phyloP scores from a whole-genome alignment of 192 early-diverging fungal species.

The Lunasporangiospora selenospora region DNA sequence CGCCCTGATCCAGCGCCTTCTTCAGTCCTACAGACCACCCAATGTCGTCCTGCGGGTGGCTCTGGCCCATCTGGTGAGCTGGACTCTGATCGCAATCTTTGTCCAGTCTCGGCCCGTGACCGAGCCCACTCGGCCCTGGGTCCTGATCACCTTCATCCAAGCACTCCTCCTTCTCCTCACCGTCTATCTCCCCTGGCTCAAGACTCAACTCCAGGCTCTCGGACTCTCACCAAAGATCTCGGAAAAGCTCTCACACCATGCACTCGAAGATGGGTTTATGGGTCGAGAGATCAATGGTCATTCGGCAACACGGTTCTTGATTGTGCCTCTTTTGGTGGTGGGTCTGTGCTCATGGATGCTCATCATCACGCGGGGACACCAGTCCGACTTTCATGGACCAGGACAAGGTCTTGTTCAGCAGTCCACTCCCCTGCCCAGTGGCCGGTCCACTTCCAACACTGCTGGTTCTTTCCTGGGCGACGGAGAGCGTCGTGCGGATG shows the following conservation, averaged over 20 bases:
- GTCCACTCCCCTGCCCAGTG: not conserved
- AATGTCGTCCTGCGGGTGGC: conserved; percentile 55
- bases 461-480: conserved; percentile 11
- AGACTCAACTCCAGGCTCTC: conserved; percentile 14
- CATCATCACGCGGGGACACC: conserved; percentile 49
- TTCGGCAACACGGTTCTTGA: conserved; percentile 24
- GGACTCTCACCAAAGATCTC: conserved; percentile 30
- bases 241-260: conserved; percentile 15
- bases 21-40: conserved; percentile 54
- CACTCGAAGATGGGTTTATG: conserved; percentile 46
- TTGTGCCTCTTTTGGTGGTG: conserved; percentile 53
- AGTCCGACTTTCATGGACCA: conserved; percentile 7
- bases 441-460: conserved; percentile 7
- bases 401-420: conserved; percentile 4
- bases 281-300: conserved; percentile 38
- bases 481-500: conserved; percentile 17
- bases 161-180: conserved; percentile 42
- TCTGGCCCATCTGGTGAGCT: conserved; percentile 50
- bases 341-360: conserved; percentile 57
- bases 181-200: conserved; percentile 39
- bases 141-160: conserved; percentile 51
- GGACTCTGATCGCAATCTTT: conserved; percentile 50
- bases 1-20: conserved; percentile 51
- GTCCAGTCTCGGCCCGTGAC: conserved; percentile 46
- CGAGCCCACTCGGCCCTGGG: conserved; percentile 59